Conservation (phyloP, 495 filamentous ascomycete species). For the Trypethelium eluteriae region DNA sequence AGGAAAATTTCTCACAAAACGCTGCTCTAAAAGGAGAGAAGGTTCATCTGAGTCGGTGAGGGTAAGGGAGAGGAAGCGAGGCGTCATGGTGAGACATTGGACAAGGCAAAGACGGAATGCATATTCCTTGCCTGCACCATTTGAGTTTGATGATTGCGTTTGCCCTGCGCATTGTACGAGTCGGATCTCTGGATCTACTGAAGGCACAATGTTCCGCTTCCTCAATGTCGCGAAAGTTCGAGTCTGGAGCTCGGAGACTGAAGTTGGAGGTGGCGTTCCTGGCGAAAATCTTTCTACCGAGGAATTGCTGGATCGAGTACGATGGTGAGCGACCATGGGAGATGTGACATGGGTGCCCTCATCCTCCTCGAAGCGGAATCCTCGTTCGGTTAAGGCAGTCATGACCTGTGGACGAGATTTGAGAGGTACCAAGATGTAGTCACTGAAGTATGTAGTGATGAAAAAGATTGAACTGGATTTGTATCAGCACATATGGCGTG, state of each 20-base stretch:
- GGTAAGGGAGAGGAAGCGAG: conserved; percentile 78
- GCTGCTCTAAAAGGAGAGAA: conserved; percentile 71
- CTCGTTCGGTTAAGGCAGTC: conserved; percentile 64
- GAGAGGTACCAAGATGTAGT: conserved; percentile 87
- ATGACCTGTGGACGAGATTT: conserved; percentile 66
- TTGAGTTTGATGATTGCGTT: conserved; percentile 37
- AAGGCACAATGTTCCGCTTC: conserved; percentile 64
- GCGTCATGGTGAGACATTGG: conserved; percentile 61
- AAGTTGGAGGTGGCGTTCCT: conserved; percentile 68
- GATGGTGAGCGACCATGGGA: conserved; percentile 29
- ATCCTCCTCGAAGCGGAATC: conserved; percentile 75
- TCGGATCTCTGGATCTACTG: conserved; percentile 57
- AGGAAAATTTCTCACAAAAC: conserved; percentile 51
- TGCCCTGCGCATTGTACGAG: conserved; percentile 80
- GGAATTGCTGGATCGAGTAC: conserved; percentile 44
- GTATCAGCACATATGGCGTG: conserved; percentile 13
- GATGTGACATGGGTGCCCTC: conserved; percentile 50
- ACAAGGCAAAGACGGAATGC: conserved; percentile 54
- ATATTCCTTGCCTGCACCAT: conserved; percentile 22
- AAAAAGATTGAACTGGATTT: conserved; percentile 73
- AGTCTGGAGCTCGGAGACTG: conserved; percentile 66
- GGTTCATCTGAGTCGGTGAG: conserved; percentile 78
- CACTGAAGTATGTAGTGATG: conserved; percentile 95
- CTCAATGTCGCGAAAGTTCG: conserved; percentile 73
- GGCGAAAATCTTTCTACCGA: conserved; percentile 44